Percentiles rank a stretch among this genome's conserved stretches.
These are phyloP conservation scores for Fusarium papillatum DNA, from an alignment of 2,329 filamentous ascomycete genomes.

Conservation along the genomic window DNA sequence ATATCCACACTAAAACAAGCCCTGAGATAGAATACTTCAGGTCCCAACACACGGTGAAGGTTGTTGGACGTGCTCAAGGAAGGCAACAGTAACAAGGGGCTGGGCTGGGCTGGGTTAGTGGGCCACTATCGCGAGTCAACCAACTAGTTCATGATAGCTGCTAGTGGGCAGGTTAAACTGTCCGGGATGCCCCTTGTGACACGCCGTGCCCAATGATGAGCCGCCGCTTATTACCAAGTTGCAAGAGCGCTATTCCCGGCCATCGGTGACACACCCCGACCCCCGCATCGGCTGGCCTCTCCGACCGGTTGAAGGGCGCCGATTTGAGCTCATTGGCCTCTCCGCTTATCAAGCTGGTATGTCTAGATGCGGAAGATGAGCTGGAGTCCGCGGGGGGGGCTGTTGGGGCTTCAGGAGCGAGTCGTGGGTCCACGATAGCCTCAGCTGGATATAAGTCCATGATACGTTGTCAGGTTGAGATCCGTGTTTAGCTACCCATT, in stretches of 20 bases:
- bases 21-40: neutral
- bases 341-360: slow-evolving; percentile 3
- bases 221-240: slow-evolving; percentile 1
- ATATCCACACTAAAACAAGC: neutral
- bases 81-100: neutral
- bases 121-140: slow-evolving; percentile 8
- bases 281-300: slow-evolving; percentile 10
- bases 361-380: neutral
- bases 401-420: neutral
- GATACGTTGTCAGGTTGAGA: slow-evolving; percentile 1
- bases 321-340: slow-evolving; percentile 9
- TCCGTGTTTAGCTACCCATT: neutral
- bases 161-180: neutral
- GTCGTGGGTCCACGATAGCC: slow-evolving; percentile 8
- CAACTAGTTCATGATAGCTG: slow-evolving; percentile 5
- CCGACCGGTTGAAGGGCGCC: slow-evolving; percentile 4
- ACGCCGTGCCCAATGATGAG: neutral
- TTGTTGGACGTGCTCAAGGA: neutral
- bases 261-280: slow-evolving; percentile 5
- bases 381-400: neutral
- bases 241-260: slow-evolving; percentile 9
- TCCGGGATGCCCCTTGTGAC: neutral
- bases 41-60: neutral
- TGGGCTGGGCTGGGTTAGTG: neutral
- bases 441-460: slow-evolving; percentile 16